phyloP scores from a whole-genome alignment of 2,329 filamentous ascomycete genomes.

The Penicillium sclerotigenum region DNA sequence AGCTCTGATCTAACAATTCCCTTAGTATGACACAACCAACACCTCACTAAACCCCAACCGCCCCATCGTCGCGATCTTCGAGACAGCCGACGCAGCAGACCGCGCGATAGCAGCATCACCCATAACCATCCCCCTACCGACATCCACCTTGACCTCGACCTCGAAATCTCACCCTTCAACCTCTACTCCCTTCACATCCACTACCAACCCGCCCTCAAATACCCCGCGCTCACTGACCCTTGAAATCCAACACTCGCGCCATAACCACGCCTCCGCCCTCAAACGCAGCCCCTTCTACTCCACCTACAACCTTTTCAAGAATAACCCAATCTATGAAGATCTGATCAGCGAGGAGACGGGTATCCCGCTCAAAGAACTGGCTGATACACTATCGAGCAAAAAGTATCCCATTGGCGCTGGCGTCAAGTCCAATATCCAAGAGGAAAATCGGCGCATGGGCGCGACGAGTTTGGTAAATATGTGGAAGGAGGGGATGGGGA shows the following conservation, averaged over 20 bases:
- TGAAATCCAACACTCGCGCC: constrained; percentile 25
- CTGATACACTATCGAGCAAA: constrained; percentile 31
- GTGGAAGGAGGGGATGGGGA: constrained; percentile 20
- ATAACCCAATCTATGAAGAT: constrained; percentile 29
- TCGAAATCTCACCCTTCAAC: neutral
- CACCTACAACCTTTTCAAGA: constrained; percentile 24
- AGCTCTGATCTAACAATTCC: neutral
- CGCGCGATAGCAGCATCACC: constrained; percentile 36
- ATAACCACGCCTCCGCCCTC: constrained; percentile 30
- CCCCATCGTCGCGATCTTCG: constrained; percentile 37
- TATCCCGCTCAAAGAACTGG: constrained; percentile 30
- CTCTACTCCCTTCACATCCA: neutral
- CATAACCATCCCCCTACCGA: constrained; percentile 22
- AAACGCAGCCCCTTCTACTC: constrained; percentile 35
- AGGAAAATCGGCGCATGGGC: constrained; percentile 24
- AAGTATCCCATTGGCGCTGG: constrained; percentile 22
- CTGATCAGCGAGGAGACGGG: constrained; percentile 21
- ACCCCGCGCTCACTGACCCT: constrained; percentile 20
- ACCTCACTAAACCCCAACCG: constrained; percentile 18
- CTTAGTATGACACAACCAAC: constrained; percentile 33
- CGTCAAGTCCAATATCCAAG: constrained; percentile 19
- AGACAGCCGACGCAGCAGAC: constrained; percentile 33
- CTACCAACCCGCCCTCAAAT: neutral
- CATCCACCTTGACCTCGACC: neutral
- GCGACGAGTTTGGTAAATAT: constrained; percentile 26